Evolutionary conservation across 495 filamentous ascomycete genomes (phyloP).

Genomic region (Lichina pygmaea): DNA sequence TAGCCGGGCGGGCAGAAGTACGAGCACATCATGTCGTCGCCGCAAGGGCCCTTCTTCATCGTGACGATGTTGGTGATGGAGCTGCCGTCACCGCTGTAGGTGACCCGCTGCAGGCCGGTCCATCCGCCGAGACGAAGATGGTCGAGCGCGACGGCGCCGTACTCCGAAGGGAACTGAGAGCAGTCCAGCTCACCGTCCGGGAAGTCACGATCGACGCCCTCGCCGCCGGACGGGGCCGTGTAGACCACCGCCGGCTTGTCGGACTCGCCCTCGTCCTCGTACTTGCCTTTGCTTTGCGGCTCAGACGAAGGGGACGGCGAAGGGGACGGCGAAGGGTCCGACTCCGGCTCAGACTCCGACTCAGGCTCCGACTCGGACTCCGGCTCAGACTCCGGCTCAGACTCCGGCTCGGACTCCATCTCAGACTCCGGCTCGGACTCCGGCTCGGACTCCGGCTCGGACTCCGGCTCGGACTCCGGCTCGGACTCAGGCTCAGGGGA

Average conservation of each 20-base stretch:
- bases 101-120: slow-evolving; percentile 49
- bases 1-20: slow-evolving; percentile 83
- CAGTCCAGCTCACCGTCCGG: slow-evolving; percentile 52
- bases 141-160: slow-evolving; percentile 46
- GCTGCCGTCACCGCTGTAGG: slow-evolving; percentile 9
- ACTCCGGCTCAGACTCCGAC: not conserved
- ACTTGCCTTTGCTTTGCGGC: not conserved
- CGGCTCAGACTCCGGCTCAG: not conserved
- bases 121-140: slow-evolving; percentile 50
- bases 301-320: not conserved
- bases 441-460: not conserved
- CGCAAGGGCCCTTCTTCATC: slow-evolving; percentile 28
- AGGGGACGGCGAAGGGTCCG: not conserved
- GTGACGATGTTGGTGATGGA: slow-evolving; percentile 33
- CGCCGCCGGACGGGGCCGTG: slow-evolving; percentile 3
- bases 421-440: not conserved
- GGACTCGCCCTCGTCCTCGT: not conserved
- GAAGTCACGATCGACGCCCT: slow-evolving; percentile 38
- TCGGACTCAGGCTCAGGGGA: not conserved
- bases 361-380: not conserved
- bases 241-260: not conserved
- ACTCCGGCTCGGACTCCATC: slow-evolving; percentile 1
- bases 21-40: slow-evolving; percentile 48
- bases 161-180: slow-evolving; percentile 46
- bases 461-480: not conserved